Base-by-base conservation (phyloP, 179 eudicot genomes). In the Silene vulgaris region DNA sequence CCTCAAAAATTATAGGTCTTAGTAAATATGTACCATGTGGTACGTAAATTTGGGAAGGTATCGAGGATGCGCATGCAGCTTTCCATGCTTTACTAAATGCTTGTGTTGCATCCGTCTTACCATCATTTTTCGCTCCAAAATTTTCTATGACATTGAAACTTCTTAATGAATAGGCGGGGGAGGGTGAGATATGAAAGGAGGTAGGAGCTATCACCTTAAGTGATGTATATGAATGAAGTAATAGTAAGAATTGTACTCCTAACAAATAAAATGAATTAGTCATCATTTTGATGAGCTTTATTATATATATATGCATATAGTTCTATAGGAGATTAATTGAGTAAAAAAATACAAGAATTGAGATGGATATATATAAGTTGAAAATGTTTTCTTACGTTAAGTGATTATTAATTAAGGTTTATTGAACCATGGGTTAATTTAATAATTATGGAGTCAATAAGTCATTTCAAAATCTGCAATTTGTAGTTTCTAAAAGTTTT, bases 61-160 rank as follows among this genome's bases (percentile, higher is more conserved):
- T 60, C 8, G 23, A 1, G 4, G 77, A 74, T 12, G 16, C 4
- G 16, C 86, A 83, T 37, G 83, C 86, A 30, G 28, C 68, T 1
- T 67, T 29, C 86, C 86, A 83, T 65, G 81, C 74, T 5, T 62
- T 20, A 3, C 30, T 57, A 5, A 83, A 78, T 7, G 81, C 73
- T 40, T 57, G 40, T 6, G 81, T 77, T 2, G 81, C 65, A 62
- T 83, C 86, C 8, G 79, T 71, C 3, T 60, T 35, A 14, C 81
- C 79, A 8, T 75, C 83, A 14, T 62, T 66, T 76, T 9, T 65
- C 6, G 86, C 86, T 5, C 86, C 86, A 26, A 54, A 77, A 5
- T 30, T 29, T 20, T 4, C 11, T 0, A 71, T 72, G 13, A 80
- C 73, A 21, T 77, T 79, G 21, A 76, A 77, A 26, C 40, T 65